Evolutionary conservation across 2,329 filamentous ascomycete species (phyloP).

Genomic region (Aspergillus eucalypticola): DNA sequence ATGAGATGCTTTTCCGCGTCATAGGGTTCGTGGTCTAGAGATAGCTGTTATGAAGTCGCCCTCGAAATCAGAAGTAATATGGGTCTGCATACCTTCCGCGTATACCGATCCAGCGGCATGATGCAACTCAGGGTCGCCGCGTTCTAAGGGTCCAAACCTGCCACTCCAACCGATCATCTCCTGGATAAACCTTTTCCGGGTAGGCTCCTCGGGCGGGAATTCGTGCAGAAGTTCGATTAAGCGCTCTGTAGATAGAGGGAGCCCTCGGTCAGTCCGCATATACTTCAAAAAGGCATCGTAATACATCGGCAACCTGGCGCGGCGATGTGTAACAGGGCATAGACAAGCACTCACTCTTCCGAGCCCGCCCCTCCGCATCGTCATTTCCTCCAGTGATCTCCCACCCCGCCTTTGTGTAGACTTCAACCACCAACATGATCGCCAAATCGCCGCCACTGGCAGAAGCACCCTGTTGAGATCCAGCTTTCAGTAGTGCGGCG

Average conservation of each 20-base stretch:
- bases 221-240: slow-evolving; percentile 76
- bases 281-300: neutral
- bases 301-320: neutral
- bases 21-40: slow-evolving; percentile 78
- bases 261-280: neutral
- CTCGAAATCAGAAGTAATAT: neutral
- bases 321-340: neutral
- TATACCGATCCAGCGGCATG: slow-evolving; percentile 86
- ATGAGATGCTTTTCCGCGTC: slow-evolving; percentile 89
- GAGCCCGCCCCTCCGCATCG: slow-evolving; percentile 63
- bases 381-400: slow-evolving; percentile 60
- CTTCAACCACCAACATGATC: slow-evolving; percentile 81
- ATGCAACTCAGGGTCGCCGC: slow-evolving; percentile 91
- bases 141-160: slow-evolving; percentile 81
- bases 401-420: slow-evolving; percentile 83
- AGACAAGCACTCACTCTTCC: slow-evolving; percentile 43
- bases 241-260: slow-evolving; percentile 45
- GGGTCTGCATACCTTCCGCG: slow-evolving; percentile 63
- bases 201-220: slow-evolving; percentile 82
- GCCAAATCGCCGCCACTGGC: slow-evolving; percentile 90
- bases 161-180: slow-evolving; percentile 87
- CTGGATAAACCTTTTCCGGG: slow-evolving; percentile 85
- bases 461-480: slow-evolving; percentile 78
- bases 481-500: slow-evolving; percentile 67
- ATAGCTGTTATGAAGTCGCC: slow-evolving; percentile 13